Base-by-base conservation (phyloP, 768 basidiomycete genomes). In the Mrakia hoshinonis region DNA sequence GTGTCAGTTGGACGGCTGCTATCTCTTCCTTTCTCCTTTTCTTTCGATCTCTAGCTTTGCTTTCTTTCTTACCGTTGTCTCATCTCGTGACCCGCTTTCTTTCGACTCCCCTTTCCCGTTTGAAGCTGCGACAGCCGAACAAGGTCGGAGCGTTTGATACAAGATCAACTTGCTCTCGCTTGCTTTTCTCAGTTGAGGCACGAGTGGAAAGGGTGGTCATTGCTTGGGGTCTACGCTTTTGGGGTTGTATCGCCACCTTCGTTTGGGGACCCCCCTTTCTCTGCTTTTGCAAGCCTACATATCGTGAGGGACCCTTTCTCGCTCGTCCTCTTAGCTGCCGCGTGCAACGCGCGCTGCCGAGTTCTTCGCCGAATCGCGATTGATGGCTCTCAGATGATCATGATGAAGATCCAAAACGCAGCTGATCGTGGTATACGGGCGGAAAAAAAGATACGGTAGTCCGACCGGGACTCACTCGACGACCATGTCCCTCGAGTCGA, bases 401-500 rank as follows among this genome's bases (percentile, higher is more conserved):
- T 10, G 22, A 58, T 9, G 26, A 58, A 29, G 29, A n/a, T 24
- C 18, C 4, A 12, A 60, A 36, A 31, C 11, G 20, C 3, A 38
- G 36, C 20, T 12, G 22, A 60, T 15, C 31, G 18, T 9, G n/a
- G 18, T 15, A 11, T 2, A 6, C 24, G 31, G 11, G 11, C 5
- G 26, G 31, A 58, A 18, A 58, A 58, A 18, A 58, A 58, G 1
- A n/a, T 15, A 62, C 20, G 60, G 9, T n/a, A n/a, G 39, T 60
- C 54, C 2, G 13, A 26, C 58, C 51, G 22, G 12, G 58, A 43
- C 68, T 70, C 52, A 67, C 54, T 61, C 73, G 52, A 91, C 87
- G 81, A 89, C 83, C 85, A 90, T 86, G 78, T 85, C 85, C 75
- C 91, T 92, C 31, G 92, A 92, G 76, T 89, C 86, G 73, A 95